Base-by-base conservation (phyloP, 345 rosid species). In the Arabidopsis arenosa region DNA sequence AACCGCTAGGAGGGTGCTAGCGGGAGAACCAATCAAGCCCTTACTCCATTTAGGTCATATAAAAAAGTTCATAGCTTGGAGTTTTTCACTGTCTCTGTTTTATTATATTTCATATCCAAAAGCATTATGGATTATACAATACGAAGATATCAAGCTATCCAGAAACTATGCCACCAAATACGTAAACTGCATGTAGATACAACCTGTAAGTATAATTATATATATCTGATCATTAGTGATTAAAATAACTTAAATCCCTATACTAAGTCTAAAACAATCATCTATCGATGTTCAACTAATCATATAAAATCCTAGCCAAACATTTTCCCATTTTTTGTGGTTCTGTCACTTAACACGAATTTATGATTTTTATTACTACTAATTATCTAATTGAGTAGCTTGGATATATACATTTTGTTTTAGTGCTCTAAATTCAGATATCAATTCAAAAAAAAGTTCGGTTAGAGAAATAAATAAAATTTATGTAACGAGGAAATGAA, bases 141-240 rank as follows among this genome's bases (percentile, higher is more conserved):
- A 43, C 21, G 45, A 54, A 69, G 75, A 69, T 62, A 68, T 5
- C 37, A 59, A 48, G 17, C 10, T 55, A 30, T 71, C 80, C 76
- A 57, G 32, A 57, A 64, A 77, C 62, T 57, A 64, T 71, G 80
- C 72, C 76, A 71, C 76, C 72, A 77, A 63, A 47, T 77, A 71
- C 76, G 76, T 77, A 13, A 71, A 57, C 28, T 71, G 76, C 80
- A 77, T 77, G 76, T 72, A 64, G 67, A 37, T 63, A 48, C 76
- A 71, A 70, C 72, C 55, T 71, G 76, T 64, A 64, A 54, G 15
- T 17, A 15, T 70, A 5, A 36, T 36, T 36, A 36, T 36, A 36
- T 45, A 15, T 62, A 43, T 64, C 11, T 48, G 44, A 55, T 28
- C 32, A 28, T 70, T 45, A 70, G 36, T 17, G 30, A 52, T 53